These are phyloP conservation scores for Talaromyces sp. DNA, from an alignment of 2,329 filamentous ascomycete species.

Conservation along the genomic window DNA sequence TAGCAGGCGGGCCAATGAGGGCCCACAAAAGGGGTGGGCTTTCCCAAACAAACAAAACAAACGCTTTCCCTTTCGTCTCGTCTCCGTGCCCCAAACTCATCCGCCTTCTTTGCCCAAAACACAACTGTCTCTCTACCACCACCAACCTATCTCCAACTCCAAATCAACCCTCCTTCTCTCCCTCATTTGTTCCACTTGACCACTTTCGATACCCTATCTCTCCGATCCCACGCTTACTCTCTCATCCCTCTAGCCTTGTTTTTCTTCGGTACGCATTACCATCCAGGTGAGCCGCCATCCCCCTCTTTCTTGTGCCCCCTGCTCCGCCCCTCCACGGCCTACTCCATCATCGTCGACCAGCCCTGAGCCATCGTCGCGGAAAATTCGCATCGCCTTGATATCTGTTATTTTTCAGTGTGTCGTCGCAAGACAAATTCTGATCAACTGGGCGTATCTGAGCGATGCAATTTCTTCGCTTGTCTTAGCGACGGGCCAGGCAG, in stretches of 20 bases:
- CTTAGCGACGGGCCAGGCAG: constrained; percentile 12
- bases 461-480: constrained; percentile 11
- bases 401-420: not conserved
- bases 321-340: constrained; percentile 17
- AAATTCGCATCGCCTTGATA: constrained; percentile 11
- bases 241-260: constrained; percentile 20
- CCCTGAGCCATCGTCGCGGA: constrained; percentile 8
- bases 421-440: not conserved
- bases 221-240: constrained; percentile 18
- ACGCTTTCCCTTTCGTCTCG: constrained; percentile 8
- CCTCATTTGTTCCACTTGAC: constrained; percentile 20
- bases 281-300: constrained; percentile 20
- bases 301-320: constrained; percentile 19
- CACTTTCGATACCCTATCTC: constrained; percentile 18
- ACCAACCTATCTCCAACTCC: constrained; percentile 22
- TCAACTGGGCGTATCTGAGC: not conserved
- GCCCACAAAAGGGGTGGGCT: constrained; percentile 4
- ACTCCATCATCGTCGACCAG: constrained; percentile 10
- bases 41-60: constrained; percentile 14
- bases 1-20: constrained; percentile 14
- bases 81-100: constrained; percentile 6
- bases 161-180: constrained; percentile 21
- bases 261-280: constrained; percentile 19
- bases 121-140: constrained; percentile 19
- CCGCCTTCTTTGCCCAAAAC: constrained; percentile 17